Evolutionary conservation across 2,329 filamentous ascomycete species (phyloP).

Genomic region (Fusarium sp.): DNA sequence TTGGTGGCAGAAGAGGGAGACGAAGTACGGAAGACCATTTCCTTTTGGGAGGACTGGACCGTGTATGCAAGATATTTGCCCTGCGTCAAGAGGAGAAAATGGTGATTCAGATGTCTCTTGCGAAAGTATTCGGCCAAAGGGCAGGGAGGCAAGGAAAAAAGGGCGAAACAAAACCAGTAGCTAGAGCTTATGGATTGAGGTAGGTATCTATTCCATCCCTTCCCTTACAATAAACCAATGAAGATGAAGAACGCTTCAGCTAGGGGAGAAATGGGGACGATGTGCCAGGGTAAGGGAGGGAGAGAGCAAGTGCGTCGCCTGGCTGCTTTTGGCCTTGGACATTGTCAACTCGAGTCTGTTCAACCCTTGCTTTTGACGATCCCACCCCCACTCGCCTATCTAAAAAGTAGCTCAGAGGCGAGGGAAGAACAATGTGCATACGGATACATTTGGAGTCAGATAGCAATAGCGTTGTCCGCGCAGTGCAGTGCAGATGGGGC

Average conservation of each 20-base stretch:
- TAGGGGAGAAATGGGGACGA: constrained; percentile 31
- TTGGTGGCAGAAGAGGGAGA: constrained; percentile 43
- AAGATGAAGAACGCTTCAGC: constrained; percentile 18
- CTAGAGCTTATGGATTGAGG: constrained; percentile 40
- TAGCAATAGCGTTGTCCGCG: constrained; percentile 33
- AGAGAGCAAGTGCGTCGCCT: constrained; percentile 36
- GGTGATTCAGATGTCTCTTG: constrained; percentile 44
- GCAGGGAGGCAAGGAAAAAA: constrained; percentile 41
- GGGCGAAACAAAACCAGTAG: constrained; percentile 32
- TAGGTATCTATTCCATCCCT: constrained; percentile 43
- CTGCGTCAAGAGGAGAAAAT: constrained; percentile 46
- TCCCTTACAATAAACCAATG: constrained; percentile 32
- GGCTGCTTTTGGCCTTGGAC: constrained; percentile 46
- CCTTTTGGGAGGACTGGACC: constrained; percentile 49
- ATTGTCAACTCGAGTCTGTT: constrained; percentile 40
- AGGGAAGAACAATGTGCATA: constrained; percentile 33
- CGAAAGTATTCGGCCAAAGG: constrained; percentile 30
- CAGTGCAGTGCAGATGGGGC: background rate
- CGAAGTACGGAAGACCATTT: constrained; percentile 50
- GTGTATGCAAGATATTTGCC: constrained; percentile 51
- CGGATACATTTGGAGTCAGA: constrained; percentile 21
- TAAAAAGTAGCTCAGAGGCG: constrained; percentile 35
- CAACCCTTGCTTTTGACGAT: constrained; percentile 43
- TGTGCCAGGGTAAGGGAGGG: constrained; percentile 31
- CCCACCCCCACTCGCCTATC: constrained; percentile 45